Evolutionary conservation across 352 stramenopile species (phyloP).

Genomic region (Aphanomyces invadans): DNA sequence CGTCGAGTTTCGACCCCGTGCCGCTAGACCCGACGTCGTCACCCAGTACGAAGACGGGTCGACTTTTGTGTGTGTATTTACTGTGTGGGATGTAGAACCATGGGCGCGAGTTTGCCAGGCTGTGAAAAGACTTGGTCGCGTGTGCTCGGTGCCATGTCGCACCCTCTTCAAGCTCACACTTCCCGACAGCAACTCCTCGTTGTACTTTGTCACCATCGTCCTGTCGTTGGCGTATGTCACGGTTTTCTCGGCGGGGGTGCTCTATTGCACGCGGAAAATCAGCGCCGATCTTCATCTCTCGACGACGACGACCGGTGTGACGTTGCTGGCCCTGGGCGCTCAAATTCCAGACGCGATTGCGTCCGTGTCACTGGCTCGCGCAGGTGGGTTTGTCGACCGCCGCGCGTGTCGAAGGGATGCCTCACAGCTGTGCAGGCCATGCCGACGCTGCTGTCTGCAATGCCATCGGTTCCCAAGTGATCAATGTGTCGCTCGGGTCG

Average conservation of each 20-base stretch:
- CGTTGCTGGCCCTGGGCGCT: constrained; percentile 66
- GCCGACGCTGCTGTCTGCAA: constrained; percentile 79
- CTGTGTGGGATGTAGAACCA: too few relatives aligned
- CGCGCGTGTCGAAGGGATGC: background rate
- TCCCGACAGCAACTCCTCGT: background rate
- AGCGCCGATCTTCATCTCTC: constrained; percentile 25
- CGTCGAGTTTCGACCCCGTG: too few relatives aligned
- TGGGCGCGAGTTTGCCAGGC: too few relatives aligned
- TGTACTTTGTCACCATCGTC: constrained; percentile 48
- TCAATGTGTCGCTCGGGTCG: constrained; percentile 73
- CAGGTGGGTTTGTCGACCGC: background rate
- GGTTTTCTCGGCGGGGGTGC: constrained; percentile 59
- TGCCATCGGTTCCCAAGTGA: constrained; percentile 77
- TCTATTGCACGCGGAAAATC: constrained; percentile 56
- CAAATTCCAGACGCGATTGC: constrained; percentile 74
- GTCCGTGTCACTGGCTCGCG: constrained; percentile 67
- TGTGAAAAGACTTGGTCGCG: too few relatives aligned
- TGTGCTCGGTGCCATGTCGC: too few relatives aligned
- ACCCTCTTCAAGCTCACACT: constrained; percentile 9
- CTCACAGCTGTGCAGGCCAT: constrained; percentile 32
- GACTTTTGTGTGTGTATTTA: too few relatives aligned
- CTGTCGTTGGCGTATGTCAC: constrained; percentile 64
- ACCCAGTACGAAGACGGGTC: too few relatives aligned
- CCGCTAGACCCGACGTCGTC: too few relatives aligned
- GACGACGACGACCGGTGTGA: constrained; percentile 65